Evolutionary conservation across 2,329 filamentous ascomycete genomes (phyloP).

Genomic region (Botrytis porri): DNA sequence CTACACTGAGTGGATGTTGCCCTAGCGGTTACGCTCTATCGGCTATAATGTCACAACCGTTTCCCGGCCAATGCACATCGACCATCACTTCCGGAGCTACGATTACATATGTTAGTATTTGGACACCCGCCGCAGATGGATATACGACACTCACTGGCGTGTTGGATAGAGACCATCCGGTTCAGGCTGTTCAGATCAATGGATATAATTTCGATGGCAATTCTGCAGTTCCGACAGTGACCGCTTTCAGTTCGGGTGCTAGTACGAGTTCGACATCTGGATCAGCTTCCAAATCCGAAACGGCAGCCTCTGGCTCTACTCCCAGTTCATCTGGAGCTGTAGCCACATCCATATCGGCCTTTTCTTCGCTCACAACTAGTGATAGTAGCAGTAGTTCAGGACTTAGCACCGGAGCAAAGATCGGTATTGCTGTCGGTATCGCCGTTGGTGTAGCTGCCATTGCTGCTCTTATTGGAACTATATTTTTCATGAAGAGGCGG

Average conservation of each 20-base stretch:
- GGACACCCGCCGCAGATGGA: neutral
- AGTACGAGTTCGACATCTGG: neutral
- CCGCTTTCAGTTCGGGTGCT: neutral
- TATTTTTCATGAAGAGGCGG: neutral
- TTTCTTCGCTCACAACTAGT: neutral
- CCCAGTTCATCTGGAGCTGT: neutral
- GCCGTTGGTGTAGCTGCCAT: neutral
- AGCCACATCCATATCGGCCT: neutral
- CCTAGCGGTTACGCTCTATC: neutral
- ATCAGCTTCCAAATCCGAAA: neutral
- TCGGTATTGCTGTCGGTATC: conserved; percentile 1
- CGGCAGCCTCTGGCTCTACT: neutral
- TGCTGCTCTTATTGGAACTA: neutral
- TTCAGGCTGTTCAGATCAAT: conserved; percentile 8
- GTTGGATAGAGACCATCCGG: neutral
- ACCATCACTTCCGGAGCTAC: neutral
- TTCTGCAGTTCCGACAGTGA: neutral
- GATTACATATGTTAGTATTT: conserved; percentile 6
- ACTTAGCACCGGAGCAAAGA: neutral
- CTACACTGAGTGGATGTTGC: conserved; percentile 12
- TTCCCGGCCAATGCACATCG: conserved; percentile 6
- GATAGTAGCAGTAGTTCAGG: neutral
- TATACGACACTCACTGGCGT: neutral
- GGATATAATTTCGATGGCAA: conserved; percentile 18
- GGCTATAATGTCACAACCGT: neutral